phyloP scores from a whole-genome alignment of 768 basidiomycete genomes.

The Punctularia strigosozonata region DNA sequence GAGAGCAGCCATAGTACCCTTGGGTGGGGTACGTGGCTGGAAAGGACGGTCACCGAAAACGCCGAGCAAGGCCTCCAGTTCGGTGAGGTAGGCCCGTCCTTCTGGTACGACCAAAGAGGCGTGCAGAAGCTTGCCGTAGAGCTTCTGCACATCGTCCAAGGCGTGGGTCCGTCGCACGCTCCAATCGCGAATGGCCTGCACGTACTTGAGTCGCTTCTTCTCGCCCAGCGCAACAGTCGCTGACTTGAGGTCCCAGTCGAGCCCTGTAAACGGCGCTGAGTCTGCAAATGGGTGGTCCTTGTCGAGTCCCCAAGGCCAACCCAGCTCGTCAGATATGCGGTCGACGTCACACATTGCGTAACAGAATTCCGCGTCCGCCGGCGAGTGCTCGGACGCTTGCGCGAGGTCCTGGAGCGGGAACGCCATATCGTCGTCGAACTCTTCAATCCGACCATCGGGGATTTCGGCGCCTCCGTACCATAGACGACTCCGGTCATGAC shows the following conservation, averaged over 20 bases:
- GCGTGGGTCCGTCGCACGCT: constrained; percentile 11
- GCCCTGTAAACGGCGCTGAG: constrained; percentile 16
- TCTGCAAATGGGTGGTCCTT: constrained; percentile 17
- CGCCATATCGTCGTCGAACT: constrained; percentile 22
- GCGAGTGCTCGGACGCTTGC: constrained; percentile 6
- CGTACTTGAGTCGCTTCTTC: constrained; percentile 19
- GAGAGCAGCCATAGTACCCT: no score
- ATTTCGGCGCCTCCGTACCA: constrained; percentile 17
- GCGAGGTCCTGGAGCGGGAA: constrained; percentile 14
- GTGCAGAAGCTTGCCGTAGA: constrained; percentile 31
- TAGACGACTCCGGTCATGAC: no score
- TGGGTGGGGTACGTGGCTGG: no score
- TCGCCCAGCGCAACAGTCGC: constrained; percentile 13
- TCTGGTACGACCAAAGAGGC: constrained; percentile 14
- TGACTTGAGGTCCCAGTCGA: constrained; percentile 19
- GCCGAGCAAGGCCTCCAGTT: constrained; percentile 17
- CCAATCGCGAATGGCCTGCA: constrained; percentile 19
- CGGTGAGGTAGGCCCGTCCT: constrained; percentile 27
- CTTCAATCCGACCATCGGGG: constrained; percentile 10
- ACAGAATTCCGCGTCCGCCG: constrained; percentile 8
- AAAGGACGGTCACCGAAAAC: constrained; percentile 16
- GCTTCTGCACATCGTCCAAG: constrained; percentile 20
- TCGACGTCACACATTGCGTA: constrained; percentile 24
- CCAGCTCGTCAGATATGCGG: constrained; percentile 16
- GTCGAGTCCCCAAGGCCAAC: constrained; percentile 19